A percentile compares a stretch with the other conserved stretches of the same genome.
phyloP scores from a whole-genome alignment of 768 basidiomycete species.

The Lactifluus piperatus region DNA sequence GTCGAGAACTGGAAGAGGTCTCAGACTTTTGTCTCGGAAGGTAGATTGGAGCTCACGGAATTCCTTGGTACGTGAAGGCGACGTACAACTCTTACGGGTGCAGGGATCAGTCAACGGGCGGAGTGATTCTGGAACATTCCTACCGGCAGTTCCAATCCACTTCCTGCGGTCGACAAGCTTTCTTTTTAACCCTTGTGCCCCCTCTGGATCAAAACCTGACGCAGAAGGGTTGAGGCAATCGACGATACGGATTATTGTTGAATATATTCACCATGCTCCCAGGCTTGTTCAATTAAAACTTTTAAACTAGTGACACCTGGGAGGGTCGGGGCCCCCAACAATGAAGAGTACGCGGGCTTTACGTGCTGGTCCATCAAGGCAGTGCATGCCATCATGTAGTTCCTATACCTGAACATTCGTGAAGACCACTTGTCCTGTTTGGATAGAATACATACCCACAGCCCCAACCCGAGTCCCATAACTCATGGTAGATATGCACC shows the following conservation, averaged over 20 bases:
- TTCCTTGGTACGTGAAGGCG: conserved; percentile 68
- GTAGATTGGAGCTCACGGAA: conserved; percentile 51
- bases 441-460: conserved; percentile 24
- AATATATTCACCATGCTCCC: conserved; percentile 46
- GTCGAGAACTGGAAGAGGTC: conserved; percentile 36
- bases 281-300: conserved; percentile 72
- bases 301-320: conserved; percentile 75
- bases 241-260: neutral
- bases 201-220: conserved; percentile 65
- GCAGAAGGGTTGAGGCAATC: neutral
- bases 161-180: conserved; percentile 47
- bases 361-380: conserved; percentile 57
- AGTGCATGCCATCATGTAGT: conserved; percentile 72
- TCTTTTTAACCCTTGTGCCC: conserved; percentile 50
- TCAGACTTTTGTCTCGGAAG: neutral
- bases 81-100: conserved; percentile 56
- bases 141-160: conserved; percentile 80
- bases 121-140: conserved; percentile 2
- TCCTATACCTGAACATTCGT: conserved; percentile 52
- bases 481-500: conserved; percentile 49
- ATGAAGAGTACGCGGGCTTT: conserved; percentile 53
- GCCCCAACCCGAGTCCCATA: conserved; percentile 64
- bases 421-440: neutral
- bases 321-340: conserved; percentile 45
- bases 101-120: conserved; percentile 1